Percentiles rank a stretch among this genome's conserved stretches.
Conservation (phyloP, 495 filamentous ascomycete genomes). For the Xylaria venustula region DNA sequence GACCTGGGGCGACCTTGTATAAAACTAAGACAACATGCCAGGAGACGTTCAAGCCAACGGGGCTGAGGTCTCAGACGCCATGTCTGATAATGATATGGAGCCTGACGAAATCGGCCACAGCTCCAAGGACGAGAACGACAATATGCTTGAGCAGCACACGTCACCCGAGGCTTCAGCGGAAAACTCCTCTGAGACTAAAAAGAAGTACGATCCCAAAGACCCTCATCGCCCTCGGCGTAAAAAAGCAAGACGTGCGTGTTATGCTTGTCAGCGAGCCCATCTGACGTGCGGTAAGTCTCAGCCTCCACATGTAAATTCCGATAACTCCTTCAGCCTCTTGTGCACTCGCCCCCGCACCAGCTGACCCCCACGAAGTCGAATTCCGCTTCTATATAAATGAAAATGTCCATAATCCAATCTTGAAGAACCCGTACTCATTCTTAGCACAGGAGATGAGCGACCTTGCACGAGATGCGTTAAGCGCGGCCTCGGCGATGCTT, state of each 20-base stretch:
- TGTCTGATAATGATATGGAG: conserved; percentile 51
- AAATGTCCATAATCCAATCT: not conserved
- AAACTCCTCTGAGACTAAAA: conserved; percentile 48
- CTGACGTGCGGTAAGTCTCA: conserved; percentile 89
- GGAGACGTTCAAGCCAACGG: conserved; percentile 43
- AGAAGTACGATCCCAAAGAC: conserved; percentile 76
- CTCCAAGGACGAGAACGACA: conserved; percentile 57
- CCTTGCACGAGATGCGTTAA: conserved; percentile 94
- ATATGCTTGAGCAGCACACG: conserved; percentile 53
- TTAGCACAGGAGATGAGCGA: conserved; percentile 62
- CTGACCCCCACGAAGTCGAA: conserved; percentile 13
- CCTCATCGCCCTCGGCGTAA: conserved; percentile 84
- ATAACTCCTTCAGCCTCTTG: conserved; percentile 18
- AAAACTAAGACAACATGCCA: conserved; percentile 49
- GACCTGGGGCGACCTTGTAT: conserved; percentile 28
- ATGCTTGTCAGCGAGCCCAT: conserved; percentile 95
- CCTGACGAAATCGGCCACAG: conserved; percentile 25
- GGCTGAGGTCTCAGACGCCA: conserved; percentile 52
- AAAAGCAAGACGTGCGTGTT: conserved; percentile 93
- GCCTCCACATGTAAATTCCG: conserved; percentile 20
- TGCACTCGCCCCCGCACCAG: conserved; percentile 2
- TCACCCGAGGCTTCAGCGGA: conserved; percentile 43
- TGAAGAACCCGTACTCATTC: conserved; percentile 18
- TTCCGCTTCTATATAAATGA: not conserved
- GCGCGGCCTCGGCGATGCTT: conserved; percentile 81